Base-by-base conservation (phyloP, 2,329 filamentous ascomycete genomes). In the Ophiosphaerella narmari region DNA sequence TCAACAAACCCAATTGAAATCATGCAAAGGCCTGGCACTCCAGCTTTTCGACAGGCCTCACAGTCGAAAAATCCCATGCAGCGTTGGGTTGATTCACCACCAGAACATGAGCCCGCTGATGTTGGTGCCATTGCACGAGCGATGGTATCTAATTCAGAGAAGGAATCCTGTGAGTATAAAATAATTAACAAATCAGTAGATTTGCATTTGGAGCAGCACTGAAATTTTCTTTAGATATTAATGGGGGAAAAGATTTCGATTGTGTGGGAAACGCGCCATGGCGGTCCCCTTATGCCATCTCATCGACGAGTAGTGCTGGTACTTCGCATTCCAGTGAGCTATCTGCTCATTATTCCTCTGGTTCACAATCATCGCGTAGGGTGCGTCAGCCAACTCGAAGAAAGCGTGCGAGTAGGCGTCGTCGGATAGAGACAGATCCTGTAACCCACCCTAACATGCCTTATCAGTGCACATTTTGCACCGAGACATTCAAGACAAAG, bases 401-500 rank as follows among this genome's bases (percentile, higher is more conserved):
- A 26, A 60, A 57, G 33, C 50, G 58, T 7, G 36, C 34, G 7
- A 44, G 35, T 8, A 50, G 52, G 21, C 41, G 54, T 26, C 50
- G 50, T 11, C 57, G 43, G 2, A 38, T 64, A 24, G 52, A 51
- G 5, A 47, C 57, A 35, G 50, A 55, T 4, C 49, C 37, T 2
- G 43, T 47, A 12, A 24, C 48, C 18, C 42, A 54, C 2, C 52
- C 56, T 6, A 38, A 48, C 11, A 48, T 62, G 43, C 60, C 62
- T 0, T 68, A 59, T 13, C 65, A 67, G 39, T 67, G 66, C 36
- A 68, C 66, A 0, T 68, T 67, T 23, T 68, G 66, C 38, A 67
- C 66, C 0, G 66, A 68, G 35, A 58, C 55, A 11, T 68, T 68
- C 54, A 66, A 61, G 16, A 66, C 63, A 0, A 68, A 67, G 40